Evolutionary conservation across 441 rosid genomes (phyloP).

Genomic region (Eutrema salsugineum): DNA sequence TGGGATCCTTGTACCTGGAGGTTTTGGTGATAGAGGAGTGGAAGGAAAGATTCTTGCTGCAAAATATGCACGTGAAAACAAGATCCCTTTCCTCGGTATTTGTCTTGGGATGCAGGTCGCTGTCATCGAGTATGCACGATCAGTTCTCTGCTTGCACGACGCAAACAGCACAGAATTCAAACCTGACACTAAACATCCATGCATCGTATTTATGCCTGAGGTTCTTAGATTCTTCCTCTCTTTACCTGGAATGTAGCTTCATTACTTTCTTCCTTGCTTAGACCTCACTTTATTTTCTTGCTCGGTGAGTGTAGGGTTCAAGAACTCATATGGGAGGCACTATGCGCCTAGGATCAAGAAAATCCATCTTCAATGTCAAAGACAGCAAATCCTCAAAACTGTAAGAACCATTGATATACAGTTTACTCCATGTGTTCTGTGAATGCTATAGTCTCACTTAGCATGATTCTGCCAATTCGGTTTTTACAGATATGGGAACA

Average conservation of each 20-base stretch:
- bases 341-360: conserved; percentile 72
- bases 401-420: conserved; percentile 34
- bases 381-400: conserved; percentile 58
- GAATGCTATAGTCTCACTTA: not conserved
- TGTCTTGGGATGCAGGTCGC: conserved; percentile 97
- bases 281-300: not conserved
- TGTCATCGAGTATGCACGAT: conserved; percentile 83
- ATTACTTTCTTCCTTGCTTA: not conserved
- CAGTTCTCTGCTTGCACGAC: conserved; percentile 63
- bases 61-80: conserved; percentile 81
- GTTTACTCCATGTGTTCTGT: not conserved
- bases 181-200: conserved; percentile 63
- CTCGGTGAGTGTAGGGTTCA: conserved; percentile 44
- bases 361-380: conserved; percentile 42
- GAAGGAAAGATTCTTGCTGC: conserved; percentile 93
- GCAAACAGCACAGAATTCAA: conserved; percentile 95
- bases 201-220: conserved; percentile 97
- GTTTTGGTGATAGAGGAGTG: conserved; percentile 96
- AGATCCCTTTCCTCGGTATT: conserved; percentile 85
- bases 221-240: conserved; percentile 28
- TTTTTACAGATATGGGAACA: conserved; percentile 49
- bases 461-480: not conserved
- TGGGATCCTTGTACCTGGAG: conserved; percentile 97
- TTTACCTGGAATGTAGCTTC: not conserved
- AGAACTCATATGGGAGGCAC: conserved; percentile 75